Percentiles rank a stretch among this genome's conserved stretches.
Conservation (phyloP, 2,329 filamentous ascomycete species). For the Penicillium sp. region DNA sequence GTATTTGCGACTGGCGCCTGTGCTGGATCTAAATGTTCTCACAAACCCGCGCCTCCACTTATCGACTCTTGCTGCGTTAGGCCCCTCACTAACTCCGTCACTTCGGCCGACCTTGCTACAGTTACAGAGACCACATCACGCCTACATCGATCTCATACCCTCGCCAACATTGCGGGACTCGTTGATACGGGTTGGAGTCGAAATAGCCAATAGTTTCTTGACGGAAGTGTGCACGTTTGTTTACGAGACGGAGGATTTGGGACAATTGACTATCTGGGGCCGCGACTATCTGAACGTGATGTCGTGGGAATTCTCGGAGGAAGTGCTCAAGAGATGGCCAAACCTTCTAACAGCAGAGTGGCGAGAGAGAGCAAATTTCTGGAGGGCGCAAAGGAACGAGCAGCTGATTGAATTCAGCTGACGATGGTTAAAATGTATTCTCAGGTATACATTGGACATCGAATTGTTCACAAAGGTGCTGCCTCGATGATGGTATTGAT, state of each 20-base stretch:
- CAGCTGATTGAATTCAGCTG: slow-evolving; percentile 18
- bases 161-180: slow-evolving; percentile 38
- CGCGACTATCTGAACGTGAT: slow-evolving; percentile 40
- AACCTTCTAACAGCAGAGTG: slow-evolving; percentile 38
- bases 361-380: slow-evolving; percentile 40
- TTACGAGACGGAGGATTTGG: slow-evolving; percentile 33
- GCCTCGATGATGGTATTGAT: neutral
- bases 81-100: slow-evolving; percentile 28
- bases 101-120: slow-evolving; percentile 39
- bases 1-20: slow-evolving; percentile 31
- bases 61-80: slow-evolving; percentile 24
- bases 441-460: neutral
- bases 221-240: slow-evolving; percentile 34
- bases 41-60: slow-evolving; percentile 34
- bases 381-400: slow-evolving; percentile 37
- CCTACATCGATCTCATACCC: slow-evolving; percentile 41
- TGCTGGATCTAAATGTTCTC: slow-evolving; percentile 28
- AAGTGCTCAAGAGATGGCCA: slow-evolving; percentile 38
- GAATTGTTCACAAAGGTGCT: neutral
- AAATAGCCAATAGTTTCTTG: slow-evolving; percentile 37
- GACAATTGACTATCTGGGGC: slow-evolving; percentile 43
- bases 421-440: neutral
- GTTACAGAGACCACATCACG: slow-evolving; percentile 38
- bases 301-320: slow-evolving; percentile 42
- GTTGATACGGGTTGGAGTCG: slow-evolving; percentile 31